phyloP scores from a whole-genome alignment of 116 monocot genomes.

The Cymodocea nodosa region DNA sequence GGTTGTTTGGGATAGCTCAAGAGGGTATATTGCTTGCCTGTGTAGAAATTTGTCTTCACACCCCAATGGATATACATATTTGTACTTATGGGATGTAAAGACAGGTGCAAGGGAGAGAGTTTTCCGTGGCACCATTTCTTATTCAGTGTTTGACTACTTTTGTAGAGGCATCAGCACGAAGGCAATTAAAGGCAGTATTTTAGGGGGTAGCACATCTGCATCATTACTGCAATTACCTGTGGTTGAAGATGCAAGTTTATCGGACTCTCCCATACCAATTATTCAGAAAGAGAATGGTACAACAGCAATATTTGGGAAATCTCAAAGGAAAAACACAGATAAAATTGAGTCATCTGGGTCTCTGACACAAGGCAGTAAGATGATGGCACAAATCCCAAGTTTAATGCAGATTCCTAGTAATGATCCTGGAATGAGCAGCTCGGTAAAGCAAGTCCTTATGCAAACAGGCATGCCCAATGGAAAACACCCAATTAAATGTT shows the following conservation, averaged over 20 bases:
- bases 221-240: slow-evolving; percentile 51
- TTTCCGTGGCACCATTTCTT: slow-evolving; percentile 58
- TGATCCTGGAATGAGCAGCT: slow-evolving; percentile 22
- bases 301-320: slow-evolving; percentile 1
- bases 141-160: slow-evolving; percentile 79
- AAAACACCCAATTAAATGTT: slow-evolving; percentile 53
- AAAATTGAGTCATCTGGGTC: slow-evolving; percentile 10
- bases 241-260: slow-evolving; percentile 34
- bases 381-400: slow-evolving; percentile 17
- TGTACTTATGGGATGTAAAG: slow-evolving; percentile 93
- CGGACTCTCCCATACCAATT: slow-evolving; percentile 10
- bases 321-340: slow-evolving; percentile 14
- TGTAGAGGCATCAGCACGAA: slow-evolving; percentile 48
- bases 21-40: slow-evolving; percentile 91
- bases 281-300: slow-evolving; percentile 12
- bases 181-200: slow-evolving; percentile 29
- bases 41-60: slow-evolving; percentile 31
- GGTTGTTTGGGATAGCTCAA: slow-evolving; percentile 82
- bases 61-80: slow-evolving; percentile 25
- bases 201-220: slow-evolving; percentile 61
- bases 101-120: slow-evolving; percentile 74
- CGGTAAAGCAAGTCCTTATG: slow-evolving; percentile 8
- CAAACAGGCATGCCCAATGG: slow-evolving; percentile 12
- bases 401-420: slow-evolving; percentile 14
- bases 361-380: slow-evolving; percentile 13